phyloP scores from a whole-genome alignment of 257 asterid species.

The Jasminum sambac region DNA sequence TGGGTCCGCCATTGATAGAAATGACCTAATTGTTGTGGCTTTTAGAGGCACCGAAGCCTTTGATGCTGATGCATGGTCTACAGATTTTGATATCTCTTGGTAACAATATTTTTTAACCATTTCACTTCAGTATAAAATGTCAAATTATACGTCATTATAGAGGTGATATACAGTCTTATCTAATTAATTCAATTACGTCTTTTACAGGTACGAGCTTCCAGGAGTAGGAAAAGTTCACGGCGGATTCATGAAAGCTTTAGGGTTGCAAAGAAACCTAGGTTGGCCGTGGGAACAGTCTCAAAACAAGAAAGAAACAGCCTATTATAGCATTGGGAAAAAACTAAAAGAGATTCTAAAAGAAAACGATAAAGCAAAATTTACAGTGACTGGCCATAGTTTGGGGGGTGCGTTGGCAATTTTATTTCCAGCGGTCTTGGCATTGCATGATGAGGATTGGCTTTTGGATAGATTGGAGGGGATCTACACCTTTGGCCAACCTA shows the following conservation, averaged over 20 bases:
- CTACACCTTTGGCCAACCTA: conserved; percentile 24
- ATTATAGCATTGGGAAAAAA: conserved; percentile 12
- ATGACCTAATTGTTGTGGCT: conserved; percentile 27
- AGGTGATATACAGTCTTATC: neutral
- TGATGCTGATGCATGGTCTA: conserved; percentile 44
- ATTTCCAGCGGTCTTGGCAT: conserved; percentile 2
- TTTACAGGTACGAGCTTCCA: conserved; percentile 30
- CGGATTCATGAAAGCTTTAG: conserved; percentile 57
- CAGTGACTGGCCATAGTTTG: conserved; percentile 22
- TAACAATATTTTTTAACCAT: neutral
- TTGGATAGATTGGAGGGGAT: conserved; percentile 21
- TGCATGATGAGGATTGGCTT: conserved; percentile 14
- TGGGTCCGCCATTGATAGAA: no score
- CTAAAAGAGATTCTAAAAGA: conserved; percentile 2
- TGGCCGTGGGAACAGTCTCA: conserved; percentile 37
- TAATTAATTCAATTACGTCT: neutral
- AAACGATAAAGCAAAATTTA: conserved; percentile 12
- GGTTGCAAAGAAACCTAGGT: conserved; percentile 42
- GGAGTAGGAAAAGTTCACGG: conserved; percentile 46
- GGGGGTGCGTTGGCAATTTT: conserved; percentile 23
- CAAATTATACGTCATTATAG: neutral
- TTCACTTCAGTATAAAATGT: no score
- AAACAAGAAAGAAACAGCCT: neutral
- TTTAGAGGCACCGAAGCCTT: conserved; percentile 51
- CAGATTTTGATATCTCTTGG: conserved; percentile 55